Conservation (phyloP, 2,329 filamentous ascomycete genomes). For the Coniosporium tulheliwenetii region DNA sequence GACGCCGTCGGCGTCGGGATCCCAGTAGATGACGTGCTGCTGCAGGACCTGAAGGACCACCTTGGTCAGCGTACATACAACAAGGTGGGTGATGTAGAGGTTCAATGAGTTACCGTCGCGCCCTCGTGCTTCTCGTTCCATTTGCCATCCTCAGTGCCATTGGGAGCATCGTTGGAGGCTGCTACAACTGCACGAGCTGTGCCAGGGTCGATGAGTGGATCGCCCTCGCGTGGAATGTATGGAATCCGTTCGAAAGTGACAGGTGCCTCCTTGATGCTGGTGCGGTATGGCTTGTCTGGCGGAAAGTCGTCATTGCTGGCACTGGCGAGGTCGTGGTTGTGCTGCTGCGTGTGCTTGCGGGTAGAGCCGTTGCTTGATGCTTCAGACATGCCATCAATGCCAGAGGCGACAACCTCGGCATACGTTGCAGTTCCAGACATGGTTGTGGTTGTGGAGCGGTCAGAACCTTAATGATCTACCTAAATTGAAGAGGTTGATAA, state of each 20-base stretch:
- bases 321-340: conserved; percentile 1
- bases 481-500: too few species aligned
- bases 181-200: conserved; percentile 27
- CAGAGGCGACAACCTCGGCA: too few species aligned
- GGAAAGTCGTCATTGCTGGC: conserved; percentile 5
- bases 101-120: conserved; percentile 13
- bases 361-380: too few species aligned
- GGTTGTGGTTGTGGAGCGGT: too few species aligned
- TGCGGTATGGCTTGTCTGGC: conserved; percentile 8
- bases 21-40: conserved; percentile 38
- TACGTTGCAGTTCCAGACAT: too few species aligned
- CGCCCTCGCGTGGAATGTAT: conserved; percentile 9
- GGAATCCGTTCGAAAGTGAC: conserved; percentile 10
- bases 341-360: background rate
- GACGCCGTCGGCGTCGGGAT: conserved; percentile 34
- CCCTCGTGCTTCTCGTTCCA: conserved; percentile 23
- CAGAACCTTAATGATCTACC: too few species aligned
- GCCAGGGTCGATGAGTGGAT: conserved; percentile 14
- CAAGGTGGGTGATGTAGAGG: background rate
- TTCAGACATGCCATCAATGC: too few species aligned
- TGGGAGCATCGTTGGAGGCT: conserved; percentile 20
- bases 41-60: conserved; percentile 24
- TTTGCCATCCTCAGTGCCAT: conserved; percentile 24
- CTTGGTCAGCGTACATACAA: too few species aligned
- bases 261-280: conserved; percentile 6